Evolutionary conservation across 208 protist genomes (phyloP).

Genomic region (Leishmania major): DNA sequence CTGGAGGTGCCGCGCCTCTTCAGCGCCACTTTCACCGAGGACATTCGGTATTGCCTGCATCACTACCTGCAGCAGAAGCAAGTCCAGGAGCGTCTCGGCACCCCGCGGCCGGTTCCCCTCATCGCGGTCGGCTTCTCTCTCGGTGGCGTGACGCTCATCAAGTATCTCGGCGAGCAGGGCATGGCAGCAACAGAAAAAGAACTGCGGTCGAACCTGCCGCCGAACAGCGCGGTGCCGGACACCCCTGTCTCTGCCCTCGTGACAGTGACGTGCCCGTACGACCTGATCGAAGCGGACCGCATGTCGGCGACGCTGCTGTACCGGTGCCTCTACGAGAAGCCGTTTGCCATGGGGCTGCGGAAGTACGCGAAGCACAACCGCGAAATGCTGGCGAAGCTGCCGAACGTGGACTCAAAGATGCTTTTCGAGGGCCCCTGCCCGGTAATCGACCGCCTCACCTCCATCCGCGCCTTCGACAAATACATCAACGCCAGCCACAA

Average conservation of each 20-base stretch:
- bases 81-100: slow-evolving; percentile 38
- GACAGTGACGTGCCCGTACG: slow-evolving; percentile 56
- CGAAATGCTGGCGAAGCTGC: slow-evolving; percentile 39
- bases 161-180: slow-evolving; percentile 69
- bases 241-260: slow-evolving; percentile 37
- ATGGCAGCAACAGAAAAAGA: slow-evolving; percentile 1
- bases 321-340: slow-evolving; percentile 32
- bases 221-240: slow-evolving; percentile 18
- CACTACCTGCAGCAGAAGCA: slow-evolving; percentile 27
- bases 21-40: slow-evolving; percentile 51
- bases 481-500: slow-evolving; percentile 57
- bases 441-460: slow-evolving; percentile 25
- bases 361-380: slow-evolving; percentile 51
- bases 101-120: slow-evolving; percentile 37
- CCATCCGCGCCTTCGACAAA: slow-evolving; percentile 41
- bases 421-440: slow-evolving; percentile 37
- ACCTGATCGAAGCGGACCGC: slow-evolving; percentile 34
- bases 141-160: slow-evolving; percentile 62
- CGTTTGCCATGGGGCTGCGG: slow-evolving; percentile 31
- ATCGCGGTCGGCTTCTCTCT: slow-evolving; percentile 63
- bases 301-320: slow-evolving; percentile 25
- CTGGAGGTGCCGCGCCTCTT: slow-evolving; percentile 55
- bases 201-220: neutral
- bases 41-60: slow-evolving; percentile 46
- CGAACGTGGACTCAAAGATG: slow-evolving; percentile 27